Percentiles rank a stretch among this genome's conserved stretches.
Evolutionary conservation across 495 filamentous ascomycete species (phyloP).

Genomic region (Mytilinidion resinicola): DNA sequence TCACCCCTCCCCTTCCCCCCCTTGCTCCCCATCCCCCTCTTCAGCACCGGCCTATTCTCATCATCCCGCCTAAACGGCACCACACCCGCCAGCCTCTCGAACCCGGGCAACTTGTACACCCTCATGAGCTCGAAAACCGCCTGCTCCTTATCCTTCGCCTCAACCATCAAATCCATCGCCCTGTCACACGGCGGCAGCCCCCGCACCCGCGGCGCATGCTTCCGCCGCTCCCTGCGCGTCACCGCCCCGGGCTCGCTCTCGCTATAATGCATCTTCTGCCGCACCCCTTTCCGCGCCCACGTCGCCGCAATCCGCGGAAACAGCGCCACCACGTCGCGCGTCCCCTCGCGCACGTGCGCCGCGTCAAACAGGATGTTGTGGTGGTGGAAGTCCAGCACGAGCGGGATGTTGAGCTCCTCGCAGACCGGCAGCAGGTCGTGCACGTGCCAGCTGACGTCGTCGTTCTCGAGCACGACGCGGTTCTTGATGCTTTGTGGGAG

Average conservation of each 20-base stretch:
- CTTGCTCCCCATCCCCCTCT: conserved; percentile 43
- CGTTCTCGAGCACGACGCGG: conserved; percentile 86
- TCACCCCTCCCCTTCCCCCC: conserved; percentile 44
- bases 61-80: conserved; percentile 70
- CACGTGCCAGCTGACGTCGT: conserved; percentile 84
- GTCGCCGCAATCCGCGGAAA: conserved; percentile 72
- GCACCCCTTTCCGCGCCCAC: conserved; percentile 82
- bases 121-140: conserved; percentile 92
- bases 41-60: conserved; percentile 56
- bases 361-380: conserved; percentile 88
- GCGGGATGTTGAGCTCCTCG: conserved; percentile 85
- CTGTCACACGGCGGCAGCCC: conserved; percentile 74
- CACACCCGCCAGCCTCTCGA: conserved; percentile 68
- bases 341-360: conserved; percentile 71
- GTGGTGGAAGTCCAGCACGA: conserved; percentile 92
- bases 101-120: conserved; percentile 73
- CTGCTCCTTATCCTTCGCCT: conserved; percentile 98
- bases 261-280: conserved; percentile 93
- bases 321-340: conserved; percentile 67
- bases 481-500: conserved; percentile 65
- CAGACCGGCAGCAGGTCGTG: conserved; percentile 89
- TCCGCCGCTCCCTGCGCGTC: conserved; percentile 67
- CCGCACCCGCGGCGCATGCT: conserved; percentile 71
- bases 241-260: conserved; percentile 71
- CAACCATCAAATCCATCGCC: conserved; percentile 94